Base-by-base conservation (phyloP, 768 basidiomycete species). In the Pholiota conissans region DNA sequence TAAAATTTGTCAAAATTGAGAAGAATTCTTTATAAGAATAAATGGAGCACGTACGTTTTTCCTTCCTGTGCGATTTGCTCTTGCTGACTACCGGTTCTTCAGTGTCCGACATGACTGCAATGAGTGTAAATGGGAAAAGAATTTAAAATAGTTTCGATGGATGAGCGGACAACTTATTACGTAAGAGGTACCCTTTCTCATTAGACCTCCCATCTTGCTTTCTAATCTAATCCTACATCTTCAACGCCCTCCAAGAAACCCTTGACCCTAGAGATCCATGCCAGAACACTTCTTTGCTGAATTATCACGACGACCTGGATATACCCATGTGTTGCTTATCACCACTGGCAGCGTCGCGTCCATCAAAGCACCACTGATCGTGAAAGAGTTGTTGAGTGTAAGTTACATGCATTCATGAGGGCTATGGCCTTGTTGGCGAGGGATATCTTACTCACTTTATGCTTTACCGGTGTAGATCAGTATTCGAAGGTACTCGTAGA, bases 261-360 rank as follows among this genome's bases (percentile, higher is more conserved):
- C 18, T 45, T 22, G 11, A 4, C 13, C 20, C n/a, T n/a, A n/a
- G n/a, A n/a, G n/a, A 27, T 5, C 16, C 27, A 26, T 29, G 39
- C 22, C 55, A 6, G 14, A 63, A 57, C 4, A 58, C 9, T 84
- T 84, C 65, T 65, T 75, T 42, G 76, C 81, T 14, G 70, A 75
- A 52, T 53, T 67, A 7, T 73, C 79, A 58, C 78, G 81, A 40
- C 67, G 61, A 8, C 68, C 74, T 20, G 79, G 78, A 1, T 71
- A 69, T 59, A 78, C 75, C 0, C 89, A 95, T 67, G 84, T 97
- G 42, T 72, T 98, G 4, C 78, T 98, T 34, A 86, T 98, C 57
- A 87, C 90, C 0, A 92, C 93, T 0, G 95, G 96, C n/a, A 95
- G 92, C 66, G 96, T 99, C 8, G 95, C 96, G 0, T 93, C 93